A percentile compares a stretch with the other conserved stretches of the same genome.
These are phyloP conservation scores for Rhododendron simsii DNA, from an alignment of 148 eudicot genomes.

Conservation along the genomic window DNA sequence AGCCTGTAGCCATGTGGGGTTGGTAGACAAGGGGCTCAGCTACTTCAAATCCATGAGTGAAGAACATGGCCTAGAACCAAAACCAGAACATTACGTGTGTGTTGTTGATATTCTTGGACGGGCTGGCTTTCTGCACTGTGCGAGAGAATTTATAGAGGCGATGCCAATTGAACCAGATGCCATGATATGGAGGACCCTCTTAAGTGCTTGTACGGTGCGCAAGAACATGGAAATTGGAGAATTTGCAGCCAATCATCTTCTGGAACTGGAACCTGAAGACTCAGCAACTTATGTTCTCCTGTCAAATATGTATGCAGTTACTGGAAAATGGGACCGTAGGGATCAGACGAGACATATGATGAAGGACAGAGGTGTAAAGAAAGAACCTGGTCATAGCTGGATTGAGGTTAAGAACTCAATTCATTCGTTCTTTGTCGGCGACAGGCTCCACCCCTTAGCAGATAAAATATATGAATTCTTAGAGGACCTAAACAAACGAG, in stretches of 20 bases:
- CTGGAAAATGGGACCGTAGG: constrained; percentile 17
- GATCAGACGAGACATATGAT: constrained; percentile 6
- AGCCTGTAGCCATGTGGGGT: constrained; percentile 90
- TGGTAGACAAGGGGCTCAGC: constrained; percentile 71
- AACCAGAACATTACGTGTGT: constrained; percentile 69
- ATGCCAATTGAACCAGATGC: constrained; percentile 90
- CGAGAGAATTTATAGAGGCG: constrained; percentile 48
- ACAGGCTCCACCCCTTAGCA: constrained; percentile 65
- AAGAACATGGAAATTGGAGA: constrained; percentile 71
- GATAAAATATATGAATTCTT: constrained; percentile 57
- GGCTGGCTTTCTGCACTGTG: constrained; percentile 57
- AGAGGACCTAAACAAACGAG: constrained; percentile 57
- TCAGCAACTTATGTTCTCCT: constrained; percentile 81
- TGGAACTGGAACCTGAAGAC: constrained; percentile 65
- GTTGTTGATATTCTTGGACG: constrained; percentile 76
- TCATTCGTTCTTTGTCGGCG: constrained; percentile 90
- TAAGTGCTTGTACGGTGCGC: constrained; percentile 70
- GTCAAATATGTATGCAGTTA: constrained; percentile 56
- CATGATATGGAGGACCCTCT: constrained; percentile 79
- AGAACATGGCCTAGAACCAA: constrained; percentile 57
- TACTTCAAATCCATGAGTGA: constrained; percentile 68
- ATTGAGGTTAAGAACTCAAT: constrained; percentile 65
- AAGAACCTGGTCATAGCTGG: constrained; percentile 86
- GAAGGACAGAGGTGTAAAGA: constrained; percentile 27
- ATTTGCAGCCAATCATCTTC: constrained; percentile 47